phyloP scores from a whole-genome alignment of 2,329 filamentous ascomycete genomes.

The Fusarium mundagurra region DNA sequence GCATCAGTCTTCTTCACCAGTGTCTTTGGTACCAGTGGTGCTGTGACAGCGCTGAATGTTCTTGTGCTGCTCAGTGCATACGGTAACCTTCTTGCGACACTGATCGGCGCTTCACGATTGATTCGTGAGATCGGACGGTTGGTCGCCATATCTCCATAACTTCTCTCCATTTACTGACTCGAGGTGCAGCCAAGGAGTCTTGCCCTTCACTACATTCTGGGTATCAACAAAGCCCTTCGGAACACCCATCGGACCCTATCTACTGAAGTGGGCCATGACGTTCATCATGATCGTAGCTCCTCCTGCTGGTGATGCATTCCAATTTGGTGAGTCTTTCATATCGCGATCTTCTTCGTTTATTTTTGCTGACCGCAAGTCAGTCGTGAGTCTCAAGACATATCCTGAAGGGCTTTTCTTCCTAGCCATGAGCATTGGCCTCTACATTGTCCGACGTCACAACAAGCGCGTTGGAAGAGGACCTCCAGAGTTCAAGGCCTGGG shows the following conservation, averaged over 20 bases:
- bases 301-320: constrained; percentile 72
- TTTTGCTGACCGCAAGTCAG: constrained; percentile 56
- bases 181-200: constrained; percentile 59
- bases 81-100: constrained; percentile 65
- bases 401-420: constrained; percentile 67
- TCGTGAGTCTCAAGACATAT: constrained; percentile 69
- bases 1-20: constrained; percentile 68
- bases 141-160: constrained; percentile 66
- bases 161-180: constrained; percentile 63
- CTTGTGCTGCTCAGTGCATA: constrained; percentile 68
- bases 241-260: constrained; percentile 68
- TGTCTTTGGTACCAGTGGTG: constrained; percentile 63
- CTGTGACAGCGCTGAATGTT: constrained; percentile 65
- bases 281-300: constrained; percentile 69
- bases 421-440: constrained; percentile 65
- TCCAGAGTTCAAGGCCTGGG: constrained; percentile 68
- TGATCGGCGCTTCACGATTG: constrained; percentile 64
- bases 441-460: constrained; percentile 65
- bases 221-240: constrained; percentile 71
- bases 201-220: constrained; percentile 69
- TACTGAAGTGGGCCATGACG: constrained; percentile 66
- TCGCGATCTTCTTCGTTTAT: background rate
- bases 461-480: constrained; percentile 58
- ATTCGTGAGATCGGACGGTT: constrained; percentile 69
- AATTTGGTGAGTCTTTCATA: constrained; percentile 57